phyloP scores from a whole-genome alignment of 495 filamentous ascomycete species.

The Podospora sp. region DNA sequence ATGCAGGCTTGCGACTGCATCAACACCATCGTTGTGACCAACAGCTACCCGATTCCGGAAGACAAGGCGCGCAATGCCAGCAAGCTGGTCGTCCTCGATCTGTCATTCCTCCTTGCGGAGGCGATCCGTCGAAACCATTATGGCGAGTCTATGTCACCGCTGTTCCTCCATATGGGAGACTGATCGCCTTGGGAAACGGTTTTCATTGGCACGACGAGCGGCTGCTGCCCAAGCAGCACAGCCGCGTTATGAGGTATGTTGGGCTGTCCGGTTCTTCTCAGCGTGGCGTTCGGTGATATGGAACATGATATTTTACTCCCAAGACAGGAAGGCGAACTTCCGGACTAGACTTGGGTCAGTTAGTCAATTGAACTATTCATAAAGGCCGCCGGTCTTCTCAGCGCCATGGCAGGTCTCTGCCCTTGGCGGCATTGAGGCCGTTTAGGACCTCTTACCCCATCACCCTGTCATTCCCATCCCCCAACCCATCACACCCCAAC shows the following conservation, averaged over 20 bases:
- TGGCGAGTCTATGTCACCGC: slow-evolving; percentile 80
- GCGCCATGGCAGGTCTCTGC: not conserved
- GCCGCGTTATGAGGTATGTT: slow-evolving; percentile 23
- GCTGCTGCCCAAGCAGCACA: slow-evolving; percentile 12
- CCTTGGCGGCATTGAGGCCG: not conserved
- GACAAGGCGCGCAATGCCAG: slow-evolving; percentile 67
- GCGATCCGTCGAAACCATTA: slow-evolving; percentile 95
- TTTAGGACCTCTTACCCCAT: slow-evolving; percentile 7
- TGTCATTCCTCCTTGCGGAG: slow-evolving; percentile 84
- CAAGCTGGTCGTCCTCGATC: slow-evolving; percentile 87
- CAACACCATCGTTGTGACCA: slow-evolving; percentile 91
- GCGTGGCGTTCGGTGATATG: slow-evolving; percentile 36
- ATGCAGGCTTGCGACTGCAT: slow-evolving; percentile 91
- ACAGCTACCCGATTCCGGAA: slow-evolving; percentile 86
- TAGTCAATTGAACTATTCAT: slow-evolving; percentile 31
- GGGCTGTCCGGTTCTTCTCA: slow-evolving; percentile 23
- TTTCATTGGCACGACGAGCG: slow-evolving; percentile 15
- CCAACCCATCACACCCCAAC: slow-evolving; percentile 36
- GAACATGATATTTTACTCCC: slow-evolving; percentile 18
- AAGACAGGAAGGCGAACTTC: slow-evolving; percentile 14
- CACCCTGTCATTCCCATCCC: slow-evolving; percentile 7
- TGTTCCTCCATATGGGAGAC: slow-evolving; percentile 73
- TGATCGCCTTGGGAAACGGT: slow-evolving; percentile 32
- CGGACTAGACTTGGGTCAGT: slow-evolving; percentile 36
- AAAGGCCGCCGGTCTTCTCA: slow-evolving; percentile 11